Evolutionary conservation across 2,329 filamentous ascomycete species (phyloP).

Genomic region (Parastagonospora avenae): DNA sequence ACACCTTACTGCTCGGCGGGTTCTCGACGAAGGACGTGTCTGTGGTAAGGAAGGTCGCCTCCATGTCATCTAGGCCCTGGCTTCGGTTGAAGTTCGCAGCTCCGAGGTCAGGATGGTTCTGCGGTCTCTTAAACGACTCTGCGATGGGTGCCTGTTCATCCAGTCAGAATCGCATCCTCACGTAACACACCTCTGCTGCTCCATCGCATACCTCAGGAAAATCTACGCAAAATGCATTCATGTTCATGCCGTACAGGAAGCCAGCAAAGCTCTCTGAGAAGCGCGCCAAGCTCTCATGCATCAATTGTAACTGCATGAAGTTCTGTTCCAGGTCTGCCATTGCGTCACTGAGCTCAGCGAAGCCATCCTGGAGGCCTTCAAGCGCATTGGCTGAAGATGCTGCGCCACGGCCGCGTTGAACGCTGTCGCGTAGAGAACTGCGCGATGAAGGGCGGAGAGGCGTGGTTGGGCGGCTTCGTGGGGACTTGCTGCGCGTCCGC

Average conservation of each 20-base stretch:
- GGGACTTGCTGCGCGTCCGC: constrained; percentile 63
- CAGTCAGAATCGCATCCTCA: neutral
- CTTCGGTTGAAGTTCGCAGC: constrained; percentile 27
- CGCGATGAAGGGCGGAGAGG: constrained; percentile 89
- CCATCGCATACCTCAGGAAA: constrained; percentile 76
- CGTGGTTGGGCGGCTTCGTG: constrained; percentile 79
- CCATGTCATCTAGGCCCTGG: constrained; percentile 55
- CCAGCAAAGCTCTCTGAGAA: constrained; percentile 97
- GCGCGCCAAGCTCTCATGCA: constrained; percentile 90
- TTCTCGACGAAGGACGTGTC: constrained; percentile 92
- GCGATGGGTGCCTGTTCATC: constrained; percentile 71
- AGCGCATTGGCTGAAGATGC: constrained; percentile 69
- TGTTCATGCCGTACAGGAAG: constrained; percentile 94
- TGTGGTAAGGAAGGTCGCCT: constrained; percentile 91
- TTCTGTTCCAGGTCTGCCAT: constrained; percentile 97
- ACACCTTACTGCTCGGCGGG: constrained; percentile 63
- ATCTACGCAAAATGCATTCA: constrained; percentile 99
- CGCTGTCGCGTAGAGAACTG: constrained; percentile 74
- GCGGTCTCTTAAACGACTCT: constrained; percentile 72
- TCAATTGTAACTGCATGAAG: constrained; percentile 94
- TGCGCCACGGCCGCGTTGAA: constrained; percentile 46
- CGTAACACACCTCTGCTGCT: neutral
- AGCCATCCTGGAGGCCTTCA: constrained; percentile 83
- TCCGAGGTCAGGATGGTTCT: constrained; percentile 32
- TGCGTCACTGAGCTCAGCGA: constrained; percentile 89